phyloP scores from a whole-genome alignment of 495 filamentous ascomycete species.

The Talaromyces liani region DNA sequence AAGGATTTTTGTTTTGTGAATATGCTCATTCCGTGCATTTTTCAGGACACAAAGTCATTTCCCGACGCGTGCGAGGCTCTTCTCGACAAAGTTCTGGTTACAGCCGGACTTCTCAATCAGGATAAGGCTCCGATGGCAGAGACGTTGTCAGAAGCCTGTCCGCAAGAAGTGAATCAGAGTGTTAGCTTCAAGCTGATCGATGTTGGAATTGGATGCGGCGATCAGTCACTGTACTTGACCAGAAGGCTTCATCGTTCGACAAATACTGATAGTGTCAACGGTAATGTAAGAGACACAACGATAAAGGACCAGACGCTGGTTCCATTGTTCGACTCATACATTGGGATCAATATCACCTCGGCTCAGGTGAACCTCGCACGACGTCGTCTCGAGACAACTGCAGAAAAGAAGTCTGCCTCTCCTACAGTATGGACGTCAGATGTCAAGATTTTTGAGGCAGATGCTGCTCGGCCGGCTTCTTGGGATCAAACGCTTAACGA shows the following conservation, averaged over 20 bases:
- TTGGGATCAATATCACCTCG: conserved; percentile 34
- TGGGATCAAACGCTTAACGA: conserved; percentile 20
- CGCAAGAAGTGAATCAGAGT: neutral
- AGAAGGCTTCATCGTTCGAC: neutral
- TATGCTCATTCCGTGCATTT: neutral
- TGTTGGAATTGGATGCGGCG: conserved; percentile 44
- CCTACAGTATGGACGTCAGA: neutral
- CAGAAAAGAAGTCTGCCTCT: neutral
- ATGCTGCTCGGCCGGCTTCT: conserved; percentile 21
- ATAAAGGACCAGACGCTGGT: neutral
- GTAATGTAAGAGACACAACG: neutral
- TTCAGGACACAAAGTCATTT: conserved; percentile 23
- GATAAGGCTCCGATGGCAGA: neutral
- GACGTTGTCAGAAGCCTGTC: neutral
- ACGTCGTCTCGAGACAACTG: conserved; percentile 12
- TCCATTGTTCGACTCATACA: conserved; percentile 27
- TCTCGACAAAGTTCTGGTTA: conserved; percentile 31
- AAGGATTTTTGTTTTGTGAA: too few relatives aligned
- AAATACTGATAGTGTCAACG: neutral
- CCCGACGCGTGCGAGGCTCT: conserved; percentile 33
- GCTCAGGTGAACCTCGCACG: conserved; percentile 24
- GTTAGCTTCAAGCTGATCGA: conserved; percentile 27
- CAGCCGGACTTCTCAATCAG: conserved; percentile 20
- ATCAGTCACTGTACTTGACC: conserved; percentile 32
- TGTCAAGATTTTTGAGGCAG: conserved; percentile 22